phyloP scores from a whole-genome alignment of 2,329 filamentous ascomycete species.

The Talaromyces islandicus region DNA sequence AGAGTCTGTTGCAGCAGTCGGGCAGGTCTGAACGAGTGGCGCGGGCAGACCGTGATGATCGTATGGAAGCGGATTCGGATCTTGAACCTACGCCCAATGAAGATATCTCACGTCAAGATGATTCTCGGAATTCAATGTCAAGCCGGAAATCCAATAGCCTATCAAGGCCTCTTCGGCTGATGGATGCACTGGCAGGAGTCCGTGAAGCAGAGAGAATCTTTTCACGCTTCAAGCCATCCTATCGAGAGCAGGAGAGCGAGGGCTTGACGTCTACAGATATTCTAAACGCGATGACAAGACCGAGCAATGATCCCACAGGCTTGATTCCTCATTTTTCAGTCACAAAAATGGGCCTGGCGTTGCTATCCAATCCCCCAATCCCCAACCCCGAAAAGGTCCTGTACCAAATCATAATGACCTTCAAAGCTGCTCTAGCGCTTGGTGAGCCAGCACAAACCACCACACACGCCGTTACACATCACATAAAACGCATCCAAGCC shows the following conservation, averaged over 20 bases:
- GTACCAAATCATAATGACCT: not conserved
- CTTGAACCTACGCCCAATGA: not conserved
- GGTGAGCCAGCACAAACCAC: not conserved
- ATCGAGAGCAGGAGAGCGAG: not conserved
- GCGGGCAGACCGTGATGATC: not conserved
- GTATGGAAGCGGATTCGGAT: not conserved
- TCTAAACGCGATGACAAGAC: not conserved
- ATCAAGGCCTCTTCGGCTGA: not conserved
- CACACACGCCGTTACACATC: not conserved
- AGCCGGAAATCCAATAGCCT: not conserved
- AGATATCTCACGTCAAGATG: not conserved
- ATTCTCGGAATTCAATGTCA: not conserved
- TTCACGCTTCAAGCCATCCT: not conserved
- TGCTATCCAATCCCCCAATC: not conserved
- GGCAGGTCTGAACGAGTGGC: not conserved
- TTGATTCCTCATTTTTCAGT: not conserved
- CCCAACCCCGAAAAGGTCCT: not conserved
- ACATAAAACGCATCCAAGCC: constrained; percentile 2
- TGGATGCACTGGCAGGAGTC: not conserved
- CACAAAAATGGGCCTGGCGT: not conserved
- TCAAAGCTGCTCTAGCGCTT: constrained; percentile 5
- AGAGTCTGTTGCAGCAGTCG: not conserved
- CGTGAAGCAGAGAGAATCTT: not conserved
- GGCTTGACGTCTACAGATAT: constrained; percentile 4
- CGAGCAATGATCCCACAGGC: not conserved